Base-by-base conservation (phyloP, 2,329 filamentous ascomycete genomes). In the Pseudocercospora fuligena region DNA sequence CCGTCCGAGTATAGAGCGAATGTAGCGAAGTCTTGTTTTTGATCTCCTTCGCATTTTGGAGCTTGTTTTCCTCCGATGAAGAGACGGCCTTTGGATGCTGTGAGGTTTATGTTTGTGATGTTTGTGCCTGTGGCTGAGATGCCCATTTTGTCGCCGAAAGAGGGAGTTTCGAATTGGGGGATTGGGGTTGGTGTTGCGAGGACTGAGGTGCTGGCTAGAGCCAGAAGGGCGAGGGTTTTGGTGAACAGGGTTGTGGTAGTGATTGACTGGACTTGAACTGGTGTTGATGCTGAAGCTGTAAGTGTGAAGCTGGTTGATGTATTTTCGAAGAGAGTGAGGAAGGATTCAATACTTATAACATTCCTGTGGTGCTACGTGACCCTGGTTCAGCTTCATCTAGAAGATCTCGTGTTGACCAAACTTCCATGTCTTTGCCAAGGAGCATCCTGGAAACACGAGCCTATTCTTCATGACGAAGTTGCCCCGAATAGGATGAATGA, bases 61-160 rank as follows among this genome's bases (percentile, higher is more conserved):
- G 51, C 47, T 27, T 70, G 61, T 5, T 58, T 47, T 53, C 67
- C 70, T 33, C 70, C 71, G 58, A 69, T 40, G 62, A 68, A 71
- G 31, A 70, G 51, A n/a, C 60, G 65, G 58, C 64, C 56, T 3
- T 66, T 64, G 31, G 65, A 58, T 57, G 68, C 64, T 21, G 64
- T 71, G 64, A 74, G 56, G 29, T 68, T 53, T 14, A 62, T 47
- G 60, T 69, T 68, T 61, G 56, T 65, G 16, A 58, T 58, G 29
- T 19, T 19, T 8, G 56, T n/a, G 29, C 59, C 59, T n/a, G 21
- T 61, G 9, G 59, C 59, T 19, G 25, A 9, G 29, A 61, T 21
- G 59, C 59, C 59, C 16, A 61, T 29, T n/a, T 49, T 61, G 43
- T 61, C 59, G n/a, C 59, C 43, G 40, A 51, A 51, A 1, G 40